Conservation (phyloP, 164 flowering plant genomes). For the Berberis thunbergii region DNA sequence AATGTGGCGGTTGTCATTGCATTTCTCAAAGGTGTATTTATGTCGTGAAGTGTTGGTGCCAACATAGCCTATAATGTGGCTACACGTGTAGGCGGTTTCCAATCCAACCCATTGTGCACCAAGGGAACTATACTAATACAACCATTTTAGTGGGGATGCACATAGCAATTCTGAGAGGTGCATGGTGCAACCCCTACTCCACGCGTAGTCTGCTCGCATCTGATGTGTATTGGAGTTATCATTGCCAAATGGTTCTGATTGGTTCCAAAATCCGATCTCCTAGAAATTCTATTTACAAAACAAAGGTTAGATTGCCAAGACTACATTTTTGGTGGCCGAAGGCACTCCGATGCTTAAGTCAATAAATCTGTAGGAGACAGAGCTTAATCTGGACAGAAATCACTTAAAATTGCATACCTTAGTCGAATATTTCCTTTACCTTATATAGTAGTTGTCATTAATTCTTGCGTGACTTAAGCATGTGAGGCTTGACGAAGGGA, state of each 20-base stretch:
- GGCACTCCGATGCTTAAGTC: too few species aligned
- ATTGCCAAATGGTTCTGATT: constrained; percentile 16
- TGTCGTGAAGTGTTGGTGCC: constrained; percentile 56
- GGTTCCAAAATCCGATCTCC: too few species aligned
- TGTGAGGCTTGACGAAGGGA: too few species aligned
- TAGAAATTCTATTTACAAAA: too few species aligned
- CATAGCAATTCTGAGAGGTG: constrained; percentile 32
- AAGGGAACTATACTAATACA: constrained; percentile 37
- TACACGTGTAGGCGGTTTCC: constrained; percentile 2
- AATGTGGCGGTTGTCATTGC: constrained; percentile 29
- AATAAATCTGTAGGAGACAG: too few species aligned
- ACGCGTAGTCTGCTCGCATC: constrained; percentile 31
- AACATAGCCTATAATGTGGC: constrained; percentile 40
- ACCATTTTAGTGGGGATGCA: constrained; percentile 49
- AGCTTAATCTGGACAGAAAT: too few species aligned
- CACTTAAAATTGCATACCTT: too few species aligned
- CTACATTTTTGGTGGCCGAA: too few species aligned
- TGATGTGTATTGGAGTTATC: constrained; percentile 40
- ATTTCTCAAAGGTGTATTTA: constrained; percentile 23
- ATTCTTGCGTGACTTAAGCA: too few species aligned
- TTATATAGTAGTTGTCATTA: too few species aligned
- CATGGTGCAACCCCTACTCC: constrained; percentile 25
- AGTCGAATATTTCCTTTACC: too few species aligned
- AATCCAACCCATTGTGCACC: constrained; percentile 14
- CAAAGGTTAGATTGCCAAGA: too few species aligned